Evolutionary conservation across 192 early-diverging fungal species (phyloP), one percentile per base, ranked within the genome.

Genomic region (Spizellomyces sp.): DNA sequence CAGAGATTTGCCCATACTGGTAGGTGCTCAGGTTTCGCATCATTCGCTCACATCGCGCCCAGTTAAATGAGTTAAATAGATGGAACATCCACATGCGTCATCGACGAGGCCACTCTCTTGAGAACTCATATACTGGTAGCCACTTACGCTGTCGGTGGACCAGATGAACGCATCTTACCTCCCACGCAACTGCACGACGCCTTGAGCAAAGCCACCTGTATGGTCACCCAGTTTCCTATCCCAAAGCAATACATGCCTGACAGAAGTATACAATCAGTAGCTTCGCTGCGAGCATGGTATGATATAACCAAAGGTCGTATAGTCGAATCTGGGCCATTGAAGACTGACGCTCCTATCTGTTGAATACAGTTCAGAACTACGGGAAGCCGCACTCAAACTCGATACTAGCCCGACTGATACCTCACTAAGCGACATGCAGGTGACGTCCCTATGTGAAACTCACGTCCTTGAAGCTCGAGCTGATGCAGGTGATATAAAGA

Each of bases 31-130:
- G 52, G 52, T 48, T 62, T 62, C 15, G 27, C 1, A 36, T 44
- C 12, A 64, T 66, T 61, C 21, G 15, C 14, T 64, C 22, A 22
- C 12, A 66, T 14, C 42, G 46, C 12, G 21, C 56, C 2, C 60
- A 0, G 21, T 4, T 27, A 44, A 56, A 66, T n/a, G 56, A 22
- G 59, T 58, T 59, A 21, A 22, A 46, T n/a, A n/a, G 41, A 12
- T n/a, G 48, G 22, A 74, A 15, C 14, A 74, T 12, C 14, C 9
- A 17, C 67, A 21, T 73, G 69, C 36, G 15, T 81, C 21, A 69
- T 81, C 27, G 82, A 86, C 67, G 80, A 78, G 45, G 74, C 75
- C 58, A 72, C 78, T 1, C 46, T 86, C 5, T 57, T 82, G 5
- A 67, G 79, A 8, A 84, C 80, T 46, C 59, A 68, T 54, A 79